A percentile compares a stretch with the other conserved stretches of the same genome.
phyloP scores from a whole-genome alignment of 495 filamentous ascomycete species.

The Neurospora sublineolata region DNA sequence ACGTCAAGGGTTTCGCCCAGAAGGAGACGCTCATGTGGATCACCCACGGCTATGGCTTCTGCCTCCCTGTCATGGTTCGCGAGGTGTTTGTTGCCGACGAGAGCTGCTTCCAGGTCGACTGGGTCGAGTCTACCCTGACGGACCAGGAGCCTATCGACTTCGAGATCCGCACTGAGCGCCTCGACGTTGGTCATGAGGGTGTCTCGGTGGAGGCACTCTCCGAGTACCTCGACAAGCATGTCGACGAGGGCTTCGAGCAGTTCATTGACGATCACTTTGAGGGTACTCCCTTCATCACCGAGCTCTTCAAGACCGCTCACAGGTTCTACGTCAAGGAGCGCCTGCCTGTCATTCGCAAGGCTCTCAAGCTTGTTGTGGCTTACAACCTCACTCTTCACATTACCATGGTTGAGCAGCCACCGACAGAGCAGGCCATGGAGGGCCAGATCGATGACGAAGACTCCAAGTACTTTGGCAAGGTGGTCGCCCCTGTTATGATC shows the following conservation, averaged over 20 bases:
- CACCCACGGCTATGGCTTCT: slow-evolving; percentile 82
- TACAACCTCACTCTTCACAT: slow-evolving; percentile 89
- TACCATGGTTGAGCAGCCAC: slow-evolving; percentile 78
- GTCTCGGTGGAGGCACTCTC: slow-evolving; percentile 63
- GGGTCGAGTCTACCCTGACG: slow-evolving; percentile 63
- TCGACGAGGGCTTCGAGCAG: slow-evolving; percentile 77
- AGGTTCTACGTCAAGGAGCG: slow-evolving; percentile 76
- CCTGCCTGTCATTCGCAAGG: slow-evolving; percentile 77
- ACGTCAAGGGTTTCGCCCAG: slow-evolving; percentile 83
- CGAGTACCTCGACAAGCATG: slow-evolving; percentile 85
- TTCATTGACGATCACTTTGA: slow-evolving; percentile 93
- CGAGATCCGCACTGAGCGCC: slow-evolving; percentile 70
- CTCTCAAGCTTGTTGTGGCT: slow-evolving; percentile 78
- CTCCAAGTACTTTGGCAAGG: slow-evolving; percentile 78
- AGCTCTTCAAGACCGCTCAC: slow-evolving; percentile 88
- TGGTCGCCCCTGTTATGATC: slow-evolving; percentile 88
- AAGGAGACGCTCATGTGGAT: slow-evolving; percentile 70
- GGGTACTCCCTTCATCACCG: slow-evolving; percentile 81
- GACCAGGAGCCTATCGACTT: slow-evolving; percentile 61
- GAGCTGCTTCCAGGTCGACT: slow-evolving; percentile 82
- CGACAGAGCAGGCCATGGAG: slow-evolving; percentile 62
- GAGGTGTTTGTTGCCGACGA: slow-evolving; percentile 86
- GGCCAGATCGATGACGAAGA: slow-evolving; percentile 69
- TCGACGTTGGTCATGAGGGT: slow-evolving; percentile 75
- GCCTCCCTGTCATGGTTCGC: slow-evolving; percentile 76